These are phyloP conservation scores for Parsonsia alboflavescens DNA, from an alignment of 257 asterid species.

Conservation along the genomic window DNA sequence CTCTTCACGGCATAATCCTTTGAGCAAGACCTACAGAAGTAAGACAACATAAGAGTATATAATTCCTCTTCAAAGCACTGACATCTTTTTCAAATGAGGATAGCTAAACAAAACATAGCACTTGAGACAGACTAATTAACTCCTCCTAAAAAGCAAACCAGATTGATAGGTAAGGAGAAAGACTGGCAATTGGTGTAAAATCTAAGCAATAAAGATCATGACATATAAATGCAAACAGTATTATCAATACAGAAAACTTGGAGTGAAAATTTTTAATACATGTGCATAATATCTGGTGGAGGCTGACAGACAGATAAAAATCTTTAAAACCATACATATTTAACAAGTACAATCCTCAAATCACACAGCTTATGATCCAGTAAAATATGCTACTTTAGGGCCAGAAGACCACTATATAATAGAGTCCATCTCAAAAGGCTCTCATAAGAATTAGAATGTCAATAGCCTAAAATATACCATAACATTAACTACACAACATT, in stretches of 20 bases:
- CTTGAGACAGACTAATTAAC: background rate
- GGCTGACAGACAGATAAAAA: background rate
- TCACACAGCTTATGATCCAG: background rate
- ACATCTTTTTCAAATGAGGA: background rate
- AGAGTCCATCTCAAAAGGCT: background rate
- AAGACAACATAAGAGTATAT: constrained; percentile 14
- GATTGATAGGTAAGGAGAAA: background rate
- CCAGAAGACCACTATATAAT: background rate
- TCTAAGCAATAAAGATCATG: background rate
- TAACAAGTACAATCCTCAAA: background rate
- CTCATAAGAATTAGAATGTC: background rate
- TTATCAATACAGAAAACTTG: background rate
- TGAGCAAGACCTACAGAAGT: constrained; percentile 62
- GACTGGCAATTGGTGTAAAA: background rate
- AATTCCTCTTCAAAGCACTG: background rate
- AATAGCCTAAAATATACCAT: background rate
- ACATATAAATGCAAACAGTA: background rate
- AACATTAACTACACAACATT: background rate
- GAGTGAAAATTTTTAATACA: background rate
- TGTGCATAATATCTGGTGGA: no score
- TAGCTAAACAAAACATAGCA: background rate
- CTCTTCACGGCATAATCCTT: constrained; percentile 68
- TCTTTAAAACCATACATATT: background rate
- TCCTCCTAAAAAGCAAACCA: background rate
- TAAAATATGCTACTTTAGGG: background rate